These are phyloP conservation scores for Poterioochromonas sp. DNA, from an alignment of 352 stramenopile genomes.

Conservation along the genomic window DNA sequence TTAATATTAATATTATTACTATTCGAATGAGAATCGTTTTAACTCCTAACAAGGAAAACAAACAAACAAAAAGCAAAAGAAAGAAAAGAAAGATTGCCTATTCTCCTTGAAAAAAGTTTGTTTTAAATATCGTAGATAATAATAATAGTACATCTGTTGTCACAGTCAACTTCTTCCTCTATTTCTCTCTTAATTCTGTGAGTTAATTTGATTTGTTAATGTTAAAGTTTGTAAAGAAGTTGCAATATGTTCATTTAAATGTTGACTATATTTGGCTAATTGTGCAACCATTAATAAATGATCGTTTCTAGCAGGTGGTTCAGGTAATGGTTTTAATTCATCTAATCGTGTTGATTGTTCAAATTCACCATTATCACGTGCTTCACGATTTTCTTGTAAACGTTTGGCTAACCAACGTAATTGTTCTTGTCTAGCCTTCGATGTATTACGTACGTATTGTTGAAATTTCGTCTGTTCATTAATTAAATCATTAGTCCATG, in stretches of 20 bases:
- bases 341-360: conserved; percentile 1
- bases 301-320: not conserved
- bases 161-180: not conserved
- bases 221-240: not conserved
- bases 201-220: not conserved
- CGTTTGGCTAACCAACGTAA: conserved; percentile 18
- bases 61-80: not conserved
- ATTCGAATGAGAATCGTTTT: no score
- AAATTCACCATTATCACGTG: conserved; percentile 12
- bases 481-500: conserved; percentile 89
- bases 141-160: not conserved
- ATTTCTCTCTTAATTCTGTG: not conserved
- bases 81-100: not conserved
- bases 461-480: conserved; percentile 85
- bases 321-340: not conserved
- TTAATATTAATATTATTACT: no score
- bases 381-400: conserved; percentile 28
- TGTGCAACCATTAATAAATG: not conserved
- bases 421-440: conserved; percentile 48
- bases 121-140: not conserved
- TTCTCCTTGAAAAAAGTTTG: not conserved
- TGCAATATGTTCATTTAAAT: not conserved
- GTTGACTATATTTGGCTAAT: not conserved
- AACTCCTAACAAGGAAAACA: no score
- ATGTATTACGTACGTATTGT: conserved; percentile 67